Evolutionary conservation across 352 stramenopile species (phyloP), one percentile per base, ranked within the genome.

Genomic region (Phytophthora hybrid): DNA sequence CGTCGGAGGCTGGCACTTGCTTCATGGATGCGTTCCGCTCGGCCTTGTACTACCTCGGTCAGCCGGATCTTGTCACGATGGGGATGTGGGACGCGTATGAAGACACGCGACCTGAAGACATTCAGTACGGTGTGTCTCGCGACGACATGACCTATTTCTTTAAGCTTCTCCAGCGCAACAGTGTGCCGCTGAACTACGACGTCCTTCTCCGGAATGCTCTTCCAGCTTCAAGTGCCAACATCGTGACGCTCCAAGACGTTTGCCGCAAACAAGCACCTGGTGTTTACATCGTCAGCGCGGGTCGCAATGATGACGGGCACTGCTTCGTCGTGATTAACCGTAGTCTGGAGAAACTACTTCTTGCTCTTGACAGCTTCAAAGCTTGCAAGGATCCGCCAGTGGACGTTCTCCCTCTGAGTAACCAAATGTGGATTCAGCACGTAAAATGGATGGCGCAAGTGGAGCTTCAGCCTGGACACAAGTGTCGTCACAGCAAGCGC

Each of bases 51-150:
- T 41, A 64, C 9, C 53, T 69, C 37, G 59, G 53, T 1, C 8
- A 44, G 3, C 44, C 53, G 0, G 10, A 51, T 13, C 10, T 64
- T 1, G 59, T 66, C 1, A 64, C 41, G 0, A 60, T 69, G 52
- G 29, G 64, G 14, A 68, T 68, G 31, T 64, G 59, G 59, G 39
- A 73, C 9, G 41, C 4, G 0, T 73, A 63, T 49, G 39, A 68
- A 29, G 14, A 16, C 4, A 63, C 16, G 4, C 8, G 29, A 5
- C 19, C 49, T 7, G 3, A 10, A 19, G 29, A 19, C 1, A 52
- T 64, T 51, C 6, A 31, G 29, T n/a, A 60, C 21, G 59, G 52
- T 1, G 59, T 55, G 9, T 47, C 51, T 0, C 58, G 58, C 16
- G 59, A 47, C 1, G 51, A 63, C 19, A 51, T 41, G 6, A 63